Conservation (phyloP, 768 basidiomycete genomes). For the Omphalotus guepiniiformis region DNA sequence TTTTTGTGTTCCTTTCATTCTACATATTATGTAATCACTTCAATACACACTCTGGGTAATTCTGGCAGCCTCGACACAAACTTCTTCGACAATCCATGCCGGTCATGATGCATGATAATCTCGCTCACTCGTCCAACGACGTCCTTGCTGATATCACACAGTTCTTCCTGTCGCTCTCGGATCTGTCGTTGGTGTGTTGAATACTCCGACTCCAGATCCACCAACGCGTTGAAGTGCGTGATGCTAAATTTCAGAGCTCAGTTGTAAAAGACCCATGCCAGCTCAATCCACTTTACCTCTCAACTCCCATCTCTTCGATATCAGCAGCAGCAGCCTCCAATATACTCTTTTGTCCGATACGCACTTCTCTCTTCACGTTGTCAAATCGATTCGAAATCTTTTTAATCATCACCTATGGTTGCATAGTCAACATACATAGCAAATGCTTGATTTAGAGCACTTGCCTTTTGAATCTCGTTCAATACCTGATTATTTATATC, state of each 20-base stretch:
- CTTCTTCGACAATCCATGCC: constrained; percentile 42
- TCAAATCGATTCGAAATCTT: constrained; percentile 47
- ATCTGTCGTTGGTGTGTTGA: constrained; percentile 37
- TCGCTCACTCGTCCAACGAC: constrained; percentile 30
- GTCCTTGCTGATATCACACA: constrained; percentile 35
- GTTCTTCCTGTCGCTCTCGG: constrained; percentile 34
- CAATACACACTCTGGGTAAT: too few species aligned
- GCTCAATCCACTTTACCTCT: constrained; percentile 32
- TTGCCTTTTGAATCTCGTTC: constrained; percentile 45
- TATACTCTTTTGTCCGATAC: constrained; percentile 40
- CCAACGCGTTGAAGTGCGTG: constrained; percentile 46
- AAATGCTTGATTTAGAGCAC: constrained; percentile 14
- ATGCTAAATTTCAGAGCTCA: constrained; percentile 30
- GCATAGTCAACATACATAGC: neutral
- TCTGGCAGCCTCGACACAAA: constrained; percentile 42
- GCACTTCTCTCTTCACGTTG: constrained; percentile 41
- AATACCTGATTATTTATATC: constrained; percentile 34
- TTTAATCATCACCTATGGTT: constrained; percentile 39
- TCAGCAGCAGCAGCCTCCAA: constrained; percentile 40
- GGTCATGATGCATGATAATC: constrained; percentile 45
- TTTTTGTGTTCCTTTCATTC: constrained; percentile 10
- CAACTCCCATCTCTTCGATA: constrained; percentile 38
- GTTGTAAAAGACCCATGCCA: neutral
- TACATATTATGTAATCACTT: constrained; percentile 11
- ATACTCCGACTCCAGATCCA: constrained; percentile 55